A percentile compares a stretch with the other conserved stretches of the same genome.
Conservation (phyloP, 73 alveolate species). For the Symbiodinium natans region DNA sequence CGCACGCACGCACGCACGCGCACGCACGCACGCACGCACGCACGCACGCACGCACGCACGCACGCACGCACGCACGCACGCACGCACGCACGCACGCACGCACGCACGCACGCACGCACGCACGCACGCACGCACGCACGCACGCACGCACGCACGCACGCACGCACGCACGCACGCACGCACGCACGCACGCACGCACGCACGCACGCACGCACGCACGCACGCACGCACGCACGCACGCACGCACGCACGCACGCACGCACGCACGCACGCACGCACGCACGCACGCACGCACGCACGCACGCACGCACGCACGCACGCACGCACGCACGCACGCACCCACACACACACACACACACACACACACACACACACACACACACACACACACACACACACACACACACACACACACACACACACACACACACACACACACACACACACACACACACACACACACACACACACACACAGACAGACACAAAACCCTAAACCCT, state of each 20-base stretch:
- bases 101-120: conserved; percentile 19
- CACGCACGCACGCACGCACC: no score
- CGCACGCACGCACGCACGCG: no score
- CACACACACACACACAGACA: neutral
- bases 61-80: conserved; percentile 19
- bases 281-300: neutral
- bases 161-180: conserved; percentile 19
- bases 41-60: conserved; percentile 19
- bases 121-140: conserved; percentile 19
- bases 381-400: neutral
- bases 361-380: neutral
- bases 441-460: no score
- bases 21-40: conserved; percentile 19
- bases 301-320: neutral
- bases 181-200: conserved; percentile 8
- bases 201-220: neutral
- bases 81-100: conserved; percentile 19
- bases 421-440: conserved; percentile 11
- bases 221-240: neutral
- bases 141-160: conserved; percentile 19
- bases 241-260: neutral
- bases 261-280: neutral
- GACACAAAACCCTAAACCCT: neutral
- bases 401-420: conserved; percentile 4
- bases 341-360: no score